Evolutionary conservation across 2,329 filamentous ascomycete genomes (phyloP).

Genomic region (Hymenoscyphus fraxineus): DNA sequence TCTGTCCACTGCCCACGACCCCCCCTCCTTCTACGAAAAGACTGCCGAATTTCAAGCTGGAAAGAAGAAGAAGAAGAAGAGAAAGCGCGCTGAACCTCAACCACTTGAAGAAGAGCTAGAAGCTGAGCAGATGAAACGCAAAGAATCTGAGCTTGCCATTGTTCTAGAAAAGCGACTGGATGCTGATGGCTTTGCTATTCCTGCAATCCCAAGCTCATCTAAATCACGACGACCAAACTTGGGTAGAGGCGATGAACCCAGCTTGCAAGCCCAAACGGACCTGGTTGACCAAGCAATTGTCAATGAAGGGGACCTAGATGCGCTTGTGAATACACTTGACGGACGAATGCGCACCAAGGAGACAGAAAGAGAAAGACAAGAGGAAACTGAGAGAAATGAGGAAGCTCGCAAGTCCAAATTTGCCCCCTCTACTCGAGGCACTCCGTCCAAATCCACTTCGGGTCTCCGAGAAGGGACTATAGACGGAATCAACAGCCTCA

Average conservation of each 20-base stretch:
- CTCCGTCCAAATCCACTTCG: neutral
- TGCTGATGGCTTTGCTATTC: slow-evolving; percentile 66
- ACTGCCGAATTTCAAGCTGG: slow-evolving; percentile 54
- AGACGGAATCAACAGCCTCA: slow-evolving; percentile 62
- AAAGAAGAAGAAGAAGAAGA: slow-evolving; percentile 44
- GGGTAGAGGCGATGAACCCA: slow-evolving; percentile 7
- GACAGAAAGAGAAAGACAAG: neutral
- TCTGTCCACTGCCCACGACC: slow-evolving; percentile 71
- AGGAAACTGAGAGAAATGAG: neutral
- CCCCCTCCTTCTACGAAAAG: slow-evolving; percentile 75
- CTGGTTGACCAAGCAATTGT: neutral
- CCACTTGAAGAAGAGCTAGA: slow-evolving; percentile 26
- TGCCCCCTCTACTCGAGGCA: neutral
- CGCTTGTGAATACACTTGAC: neutral
- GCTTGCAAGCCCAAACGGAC: slow-evolving; percentile 24
- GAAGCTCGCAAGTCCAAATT: neutral
- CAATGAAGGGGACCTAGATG: neutral
- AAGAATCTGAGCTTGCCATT: slow-evolving; percentile 21
- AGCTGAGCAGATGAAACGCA: slow-evolving; percentile 24
- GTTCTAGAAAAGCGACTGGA: slow-evolving; percentile 47
- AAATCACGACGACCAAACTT: neutral
- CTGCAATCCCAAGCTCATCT: slow-evolving; percentile 41
- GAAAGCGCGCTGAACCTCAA: slow-evolving; percentile 23
- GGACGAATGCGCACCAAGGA: neutral
- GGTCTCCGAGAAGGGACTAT: slow-evolving; percentile 42